Evolutionary conservation across 495 filamentous ascomycete genomes (phyloP), one percentile per base, ranked within the genome.

Genomic region (Hyaloscypha variabilis): DNA sequence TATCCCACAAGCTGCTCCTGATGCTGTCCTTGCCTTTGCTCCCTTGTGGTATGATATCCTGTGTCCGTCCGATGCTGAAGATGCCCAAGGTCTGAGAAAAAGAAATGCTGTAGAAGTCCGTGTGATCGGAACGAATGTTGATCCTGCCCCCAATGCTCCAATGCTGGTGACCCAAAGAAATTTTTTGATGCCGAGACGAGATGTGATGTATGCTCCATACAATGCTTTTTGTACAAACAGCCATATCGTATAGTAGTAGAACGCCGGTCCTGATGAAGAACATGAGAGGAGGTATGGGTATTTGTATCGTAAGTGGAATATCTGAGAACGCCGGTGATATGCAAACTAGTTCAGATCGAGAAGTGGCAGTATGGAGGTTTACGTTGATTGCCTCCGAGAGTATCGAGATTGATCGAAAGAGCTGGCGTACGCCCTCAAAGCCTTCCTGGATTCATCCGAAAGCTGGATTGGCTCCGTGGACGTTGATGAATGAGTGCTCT

Each of bases 361-460:
- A 23, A 24, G n/a, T 65, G 34, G 24, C 56, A 59, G 28, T 28
- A 29, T 57, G 52, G 58, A 70, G 36, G 39, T 3, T 46, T 70
- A 50, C 6, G 65, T 68, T 49, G 83, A 86, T 72, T 83, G 80
- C 64, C 82, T 70, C 64, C 83, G 77, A 62, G 79, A 78, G 36
- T 79, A 74, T 60, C 92, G 86, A 57, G 89, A 85, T 61, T 90
- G 91, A 73, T 97, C 93, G 78, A 97, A 97, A 4, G 88, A 92
- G 74, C 87, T 89, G 36, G 91, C 91, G 76, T 97, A 97, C 63
- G 89, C 88, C 54, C 90, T 86, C 57, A 97, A 85, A 75, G 96
- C 91, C 73, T 85, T 89, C 65, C 88, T 87, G 26, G 90, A 87
- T 75, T 91, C 89, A 59, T 90, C 88, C 21, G 92, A 91, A 65